Percentiles rank a stretch among this genome's conserved stretches.
phyloP scores from a whole-genome alignment of 2,329 filamentous ascomycete species.

The Fusarium xyrophilum region DNA sequence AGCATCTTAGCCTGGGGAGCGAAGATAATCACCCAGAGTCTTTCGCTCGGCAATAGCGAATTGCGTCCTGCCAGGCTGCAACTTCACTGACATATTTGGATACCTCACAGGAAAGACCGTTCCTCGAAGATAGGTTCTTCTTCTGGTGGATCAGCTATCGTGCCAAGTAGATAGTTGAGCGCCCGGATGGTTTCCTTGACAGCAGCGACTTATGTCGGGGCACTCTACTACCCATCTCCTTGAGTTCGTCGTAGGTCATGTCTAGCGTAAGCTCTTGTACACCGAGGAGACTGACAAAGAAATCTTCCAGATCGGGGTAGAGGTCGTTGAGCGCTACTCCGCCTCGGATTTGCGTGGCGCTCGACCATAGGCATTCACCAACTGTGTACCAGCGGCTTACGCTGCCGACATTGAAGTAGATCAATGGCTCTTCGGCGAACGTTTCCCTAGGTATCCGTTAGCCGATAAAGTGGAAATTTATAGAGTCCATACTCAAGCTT shows the following conservation, averaged over 20 bases:
- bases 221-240: slow-evolving; percentile 13
- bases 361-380: slow-evolving; percentile 47
- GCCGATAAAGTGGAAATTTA: fast-evolving
- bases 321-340: slow-evolving; percentile 39
- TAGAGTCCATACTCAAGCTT: slow-evolving; percentile 3
- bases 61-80: slow-evolving; percentile 20
- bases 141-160: neutral
- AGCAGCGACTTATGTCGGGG: slow-evolving; percentile 23
- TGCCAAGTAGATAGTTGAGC: slow-evolving; percentile 45
- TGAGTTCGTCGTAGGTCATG: slow-evolving; percentile 46
- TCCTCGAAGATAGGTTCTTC: slow-evolving; percentile 7
- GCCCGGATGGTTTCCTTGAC: slow-evolving; percentile 44
- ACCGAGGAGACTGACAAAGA: slow-evolving; percentile 44
- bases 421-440: slow-evolving; percentile 14
- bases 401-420: slow-evolving; percentile 12
- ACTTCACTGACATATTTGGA: slow-evolving; percentile 15
- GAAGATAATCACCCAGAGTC: slow-evolving; percentile 39
- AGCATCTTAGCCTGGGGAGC: slow-evolving; percentile 41
- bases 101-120: slow-evolving; percentile 38
- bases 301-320: slow-evolving; percentile 41
- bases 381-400: slow-evolving; percentile 40
- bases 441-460: slow-evolving; percentile 1
- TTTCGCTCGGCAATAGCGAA: slow-evolving; percentile 49
- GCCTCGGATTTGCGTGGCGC: slow-evolving; percentile 40
- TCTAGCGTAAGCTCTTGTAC: slow-evolving; percentile 41